Evolutionary conservation across 202 grass and related monocot genomes (phyloP).

Genomic region (Carex sylvatica): DNA sequence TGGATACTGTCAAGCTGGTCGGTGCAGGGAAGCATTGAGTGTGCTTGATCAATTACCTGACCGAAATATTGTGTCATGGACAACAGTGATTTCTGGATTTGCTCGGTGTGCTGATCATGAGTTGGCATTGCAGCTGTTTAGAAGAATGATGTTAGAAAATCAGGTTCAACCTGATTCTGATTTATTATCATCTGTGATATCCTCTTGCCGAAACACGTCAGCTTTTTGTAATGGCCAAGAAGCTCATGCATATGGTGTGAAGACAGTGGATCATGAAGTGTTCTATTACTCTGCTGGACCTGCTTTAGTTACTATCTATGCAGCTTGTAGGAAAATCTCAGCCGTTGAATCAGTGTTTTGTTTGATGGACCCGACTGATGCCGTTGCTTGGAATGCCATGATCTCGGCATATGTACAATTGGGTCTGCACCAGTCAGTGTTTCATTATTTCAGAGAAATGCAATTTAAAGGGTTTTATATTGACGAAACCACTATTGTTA

Average conservation of each 20-base stretch:
- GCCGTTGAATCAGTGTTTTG: slow-evolving; percentile 34
- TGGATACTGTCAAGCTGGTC: slow-evolving; percentile 37
- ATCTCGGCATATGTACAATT: slow-evolving; percentile 36
- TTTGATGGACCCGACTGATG: slow-evolving; percentile 42
- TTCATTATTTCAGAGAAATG: slow-evolving; percentile 54
- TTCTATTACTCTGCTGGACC: slow-evolving; percentile 62
- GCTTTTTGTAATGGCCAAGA: slow-evolving; percentile 30
- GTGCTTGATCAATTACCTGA: slow-evolving; percentile 4
- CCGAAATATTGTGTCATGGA: slow-evolving; percentile 45
- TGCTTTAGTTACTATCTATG: slow-evolving; percentile 56
- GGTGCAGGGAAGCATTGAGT: slow-evolving; percentile 24
- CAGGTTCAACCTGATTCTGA: slow-evolving; percentile 41
- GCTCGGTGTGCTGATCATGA: slow-evolving; percentile 41
- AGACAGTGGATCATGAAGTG: slow-evolving; percentile 19
- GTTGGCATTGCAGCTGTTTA: slow-evolving; percentile 53
- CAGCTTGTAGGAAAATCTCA: slow-evolving; percentile 26
- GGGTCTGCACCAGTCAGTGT: slow-evolving; percentile 29
- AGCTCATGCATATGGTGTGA: slow-evolving; percentile 54
- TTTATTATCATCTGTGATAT: slow-evolving; percentile 57
- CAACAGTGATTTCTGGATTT: slow-evolving; percentile 52
- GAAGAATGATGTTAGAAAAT: slow-evolving; percentile 27
- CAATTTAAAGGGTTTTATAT: slow-evolving; percentile 35
- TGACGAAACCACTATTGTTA: slow-evolving; percentile 41
- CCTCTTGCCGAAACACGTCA: slow-evolving; percentile 48
- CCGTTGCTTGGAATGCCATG: slow-evolving; percentile 67